A percentile compares a stretch with the other conserved stretches of the same genome.
These are phyloP conservation scores for Discostella stelligeroides DNA, from an alignment of 108 stramenopile species.

Conservation along the genomic window DNA sequence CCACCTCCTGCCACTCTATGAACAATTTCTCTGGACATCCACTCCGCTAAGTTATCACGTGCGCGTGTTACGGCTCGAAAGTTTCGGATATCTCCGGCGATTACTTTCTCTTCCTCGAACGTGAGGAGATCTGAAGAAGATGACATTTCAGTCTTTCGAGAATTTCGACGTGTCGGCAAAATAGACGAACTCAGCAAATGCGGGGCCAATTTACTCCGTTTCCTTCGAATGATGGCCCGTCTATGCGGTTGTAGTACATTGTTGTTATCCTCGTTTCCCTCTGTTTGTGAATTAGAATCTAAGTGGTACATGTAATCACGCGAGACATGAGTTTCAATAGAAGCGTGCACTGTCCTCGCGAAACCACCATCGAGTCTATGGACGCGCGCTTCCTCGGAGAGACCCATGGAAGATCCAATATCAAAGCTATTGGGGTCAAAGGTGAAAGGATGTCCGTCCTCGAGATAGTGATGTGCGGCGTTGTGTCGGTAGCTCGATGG, in stretches of 20 bases:
- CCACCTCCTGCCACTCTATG: background rate
- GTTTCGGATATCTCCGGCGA: slow-evolving; percentile 49
- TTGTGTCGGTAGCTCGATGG: slow-evolving; percentile 2
- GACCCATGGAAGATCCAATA: slow-evolving; percentile 13
- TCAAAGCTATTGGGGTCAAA: slow-evolving; percentile 18
- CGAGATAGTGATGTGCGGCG: slow-evolving; percentile 1
- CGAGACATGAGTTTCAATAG: slow-evolving; percentile 15
- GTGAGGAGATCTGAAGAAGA: slow-evolving; percentile 40
- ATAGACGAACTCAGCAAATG: slow-evolving; percentile 30
- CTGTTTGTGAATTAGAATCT: slow-evolving; percentile 2
- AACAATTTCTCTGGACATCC: slow-evolving; percentile 39
- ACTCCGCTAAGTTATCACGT: slow-evolving; percentile 49
- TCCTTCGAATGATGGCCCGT: slow-evolving; percentile 7
- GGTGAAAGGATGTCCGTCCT: slow-evolving; percentile 9
- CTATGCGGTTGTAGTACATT: background rate
- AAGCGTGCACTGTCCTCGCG: slow-evolving; percentile 23
- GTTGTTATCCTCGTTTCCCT: background rate
- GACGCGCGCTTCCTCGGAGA: slow-evolving; percentile 10
- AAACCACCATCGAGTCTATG: background rate
- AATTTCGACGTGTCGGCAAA: slow-evolving; percentile 26
- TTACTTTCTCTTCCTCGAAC: slow-evolving; percentile 58
- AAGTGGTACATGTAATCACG: slow-evolving; percentile 10
- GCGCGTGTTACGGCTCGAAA: slow-evolving; percentile 48
- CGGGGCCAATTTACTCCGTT: slow-evolving; percentile 22
- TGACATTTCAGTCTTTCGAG: background rate